Percentiles rank a stretch among this genome's conserved stretches.
These are phyloP conservation scores for Boletus vermiculosoides DNA, from an alignment of 768 basidiomycete genomes.

Conservation along the genomic window DNA sequence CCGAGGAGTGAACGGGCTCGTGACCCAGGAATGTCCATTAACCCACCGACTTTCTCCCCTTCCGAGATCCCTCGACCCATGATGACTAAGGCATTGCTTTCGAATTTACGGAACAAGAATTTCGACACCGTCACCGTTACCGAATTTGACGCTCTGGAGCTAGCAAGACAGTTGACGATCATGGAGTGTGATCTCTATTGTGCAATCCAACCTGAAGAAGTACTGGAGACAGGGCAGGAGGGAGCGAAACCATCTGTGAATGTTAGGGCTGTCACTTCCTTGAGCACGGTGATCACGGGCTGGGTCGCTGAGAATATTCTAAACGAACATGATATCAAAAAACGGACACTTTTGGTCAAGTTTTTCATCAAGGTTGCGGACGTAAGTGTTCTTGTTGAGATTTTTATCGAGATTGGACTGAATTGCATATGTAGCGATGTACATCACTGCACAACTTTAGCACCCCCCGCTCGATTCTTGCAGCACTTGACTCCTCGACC, in stretches of 20 bases:
- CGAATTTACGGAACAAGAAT: constrained; percentile 63
- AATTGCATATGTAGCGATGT: constrained; percentile 62
- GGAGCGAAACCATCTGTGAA: constrained; percentile 61
- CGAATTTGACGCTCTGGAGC: constrained; percentile 92
- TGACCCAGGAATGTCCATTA: constrained; percentile 74
- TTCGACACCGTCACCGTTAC: constrained; percentile 64
- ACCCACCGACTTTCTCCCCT: constrained; percentile 49
- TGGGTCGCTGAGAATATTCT: constrained; percentile 96
- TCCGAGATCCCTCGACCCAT: constrained; percentile 83
- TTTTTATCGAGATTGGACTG: constrained; percentile 10
- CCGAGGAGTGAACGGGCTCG: constrained; percentile 64
- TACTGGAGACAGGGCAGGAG: constrained; percentile 80
- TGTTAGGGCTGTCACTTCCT: constrained; percentile 78
- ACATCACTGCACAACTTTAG: constrained; percentile 84
- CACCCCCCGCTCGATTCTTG: constrained; percentile 87
- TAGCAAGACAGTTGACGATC: constrained; percentile 90
- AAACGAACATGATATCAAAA: constrained; percentile 86
- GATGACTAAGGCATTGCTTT: constrained; percentile 77
- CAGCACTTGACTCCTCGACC: constrained; percentile 93
- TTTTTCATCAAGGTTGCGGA: constrained; percentile 94
- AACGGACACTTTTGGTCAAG: constrained; percentile 73
- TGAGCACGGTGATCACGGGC: constrained; percentile 92
- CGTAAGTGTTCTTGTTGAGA: constrained; percentile 46
- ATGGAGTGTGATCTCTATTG: constrained; percentile 91
- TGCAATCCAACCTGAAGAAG: constrained; percentile 82